A percentile compares a stretch with the other conserved stretches of the same genome.
These are phyloP conservation scores for Clonostachys chloroleuca DNA, from an alignment of 2,329 filamentous ascomycete genomes.

Conservation along the genomic window DNA sequence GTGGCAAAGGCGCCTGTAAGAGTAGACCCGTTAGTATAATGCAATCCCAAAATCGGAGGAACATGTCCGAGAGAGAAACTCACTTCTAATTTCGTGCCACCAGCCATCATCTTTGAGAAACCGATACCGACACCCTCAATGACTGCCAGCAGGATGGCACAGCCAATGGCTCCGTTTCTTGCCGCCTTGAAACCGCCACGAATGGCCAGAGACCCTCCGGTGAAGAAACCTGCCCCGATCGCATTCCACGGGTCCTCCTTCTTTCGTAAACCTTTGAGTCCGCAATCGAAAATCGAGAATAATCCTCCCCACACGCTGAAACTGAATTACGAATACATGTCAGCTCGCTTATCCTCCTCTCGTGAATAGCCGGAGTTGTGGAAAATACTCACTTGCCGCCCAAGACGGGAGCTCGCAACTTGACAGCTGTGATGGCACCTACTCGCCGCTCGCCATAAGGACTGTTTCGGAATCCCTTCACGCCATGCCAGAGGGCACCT, in stretches of 20 bases:
- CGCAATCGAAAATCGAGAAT: conserved; percentile 95
- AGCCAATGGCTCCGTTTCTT: conserved; percentile 93
- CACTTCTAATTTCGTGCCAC: conserved; percentile 79
- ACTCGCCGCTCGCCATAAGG: conserved; percentile 93
- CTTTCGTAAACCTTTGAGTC: conserved; percentile 87
- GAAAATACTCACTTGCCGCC: conserved; percentile 84
- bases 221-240: conserved; percentile 97
- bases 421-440: conserved; percentile 94
- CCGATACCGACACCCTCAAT: conserved; percentile 98
- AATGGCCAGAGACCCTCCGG: conserved; percentile 85
- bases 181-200: conserved; percentile 89
- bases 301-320: conserved; percentile 80
- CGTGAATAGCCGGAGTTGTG: no score
- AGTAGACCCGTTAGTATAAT: no score
- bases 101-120: conserved; percentile 90
- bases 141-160: conserved; percentile 87
- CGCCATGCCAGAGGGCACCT: conserved; percentile 90
- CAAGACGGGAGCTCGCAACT: conserved; percentile 91
- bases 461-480: conserved; percentile 89
- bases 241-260: conserved; percentile 99
- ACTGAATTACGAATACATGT: background rate
- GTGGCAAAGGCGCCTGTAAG: no score
- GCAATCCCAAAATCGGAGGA: no score
- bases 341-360: no score
- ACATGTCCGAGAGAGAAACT: no score